Evolutionary conservation across 2,329 filamentous ascomycete genomes (phyloP), one percentile per base, ranked within the genome.

Genomic region (Parafenestella ontariensis): DNA sequence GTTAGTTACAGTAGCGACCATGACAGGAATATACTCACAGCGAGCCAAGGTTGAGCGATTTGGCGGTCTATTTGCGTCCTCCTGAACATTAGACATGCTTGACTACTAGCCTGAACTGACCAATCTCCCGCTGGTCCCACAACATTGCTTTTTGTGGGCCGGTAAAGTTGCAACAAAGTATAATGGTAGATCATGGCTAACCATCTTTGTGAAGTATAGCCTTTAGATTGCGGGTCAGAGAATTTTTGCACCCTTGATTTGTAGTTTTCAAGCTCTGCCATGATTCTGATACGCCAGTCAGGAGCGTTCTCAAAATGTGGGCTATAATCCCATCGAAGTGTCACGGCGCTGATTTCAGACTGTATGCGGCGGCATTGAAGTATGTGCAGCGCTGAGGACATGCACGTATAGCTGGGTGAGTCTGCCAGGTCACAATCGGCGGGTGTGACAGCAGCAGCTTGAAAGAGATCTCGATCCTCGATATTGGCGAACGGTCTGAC

Each of bases 171-270:
- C 3, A 63, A 49, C 11, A 65, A 31, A 10, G 60, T 63, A 21
- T 65, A 65, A 28, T 63, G 52, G 36, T 63, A 65, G 18, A 63
- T 63, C 62, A 65, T 63, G 10, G 60, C 60, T 29, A 61, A 51
- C 60, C 62, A 65, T 40, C 59, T 40, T 43, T 64, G 61, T 13
- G 59, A 62, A 8, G 61, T 62, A 23, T 64, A 64, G 17, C 61
- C 61, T 29, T 64, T 64, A 10, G 61, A 64, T 8, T 55, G 40
- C 8, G 60, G 58, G 23, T 65, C 58, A 6, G 62, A 65, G 37
- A 57, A 63, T 9, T 52, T 61, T 21, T 59, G 53, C 15, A 58
- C 60, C 10, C 55, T 46, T 0, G 58, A 52, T 31, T 59, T 63
- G 36, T 59, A 65, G 33, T 59, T 54, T 20, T 65, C 59, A 8